Conservation (phyloP, 2,329 filamentous ascomycete genomes). For the Ophiostoma ulmi region DNA sequence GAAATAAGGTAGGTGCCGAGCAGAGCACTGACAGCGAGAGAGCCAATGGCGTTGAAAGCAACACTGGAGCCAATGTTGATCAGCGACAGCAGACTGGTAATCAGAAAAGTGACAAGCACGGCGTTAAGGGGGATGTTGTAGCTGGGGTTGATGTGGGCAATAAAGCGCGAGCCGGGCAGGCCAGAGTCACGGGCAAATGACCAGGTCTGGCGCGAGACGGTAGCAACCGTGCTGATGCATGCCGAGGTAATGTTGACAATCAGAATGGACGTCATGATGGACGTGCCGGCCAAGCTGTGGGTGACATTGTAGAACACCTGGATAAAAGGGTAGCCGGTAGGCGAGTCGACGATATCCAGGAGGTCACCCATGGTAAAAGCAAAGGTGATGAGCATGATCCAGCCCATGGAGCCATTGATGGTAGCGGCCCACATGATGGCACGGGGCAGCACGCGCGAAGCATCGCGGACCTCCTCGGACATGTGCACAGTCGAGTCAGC, state of each 20-base stretch:
- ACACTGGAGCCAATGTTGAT: constrained; percentile 49
- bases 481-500: constrained; percentile 37
- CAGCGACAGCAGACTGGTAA: constrained; percentile 42
- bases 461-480: constrained; percentile 39
- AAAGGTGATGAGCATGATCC: constrained; percentile 38
- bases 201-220: constrained; percentile 54
- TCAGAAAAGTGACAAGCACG: constrained; percentile 45
- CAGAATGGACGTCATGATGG: constrained; percentile 47
- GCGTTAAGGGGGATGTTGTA: constrained; percentile 41
- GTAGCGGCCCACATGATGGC: constrained; percentile 36
- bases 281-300: constrained; percentile 43
- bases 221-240: constrained; percentile 50
- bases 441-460: constrained; percentile 35
- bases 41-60: constrained; percentile 51
- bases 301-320: constrained; percentile 52
- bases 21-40: constrained; percentile 46
- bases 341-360: constrained; percentile 31
- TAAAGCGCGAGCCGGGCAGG: constrained; percentile 43
- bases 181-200: constrained; percentile 41
- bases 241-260: constrained; percentile 46
- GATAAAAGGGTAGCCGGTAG: constrained; percentile 54
- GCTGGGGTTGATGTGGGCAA: constrained; percentile 34
- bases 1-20: constrained; percentile 50
- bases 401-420: constrained; percentile 37
- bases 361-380: constrained; percentile 36